Evolutionary conservation across 2,329 filamentous ascomycete genomes (phyloP).

Genomic region (Diaporthe helianthi): DNA sequence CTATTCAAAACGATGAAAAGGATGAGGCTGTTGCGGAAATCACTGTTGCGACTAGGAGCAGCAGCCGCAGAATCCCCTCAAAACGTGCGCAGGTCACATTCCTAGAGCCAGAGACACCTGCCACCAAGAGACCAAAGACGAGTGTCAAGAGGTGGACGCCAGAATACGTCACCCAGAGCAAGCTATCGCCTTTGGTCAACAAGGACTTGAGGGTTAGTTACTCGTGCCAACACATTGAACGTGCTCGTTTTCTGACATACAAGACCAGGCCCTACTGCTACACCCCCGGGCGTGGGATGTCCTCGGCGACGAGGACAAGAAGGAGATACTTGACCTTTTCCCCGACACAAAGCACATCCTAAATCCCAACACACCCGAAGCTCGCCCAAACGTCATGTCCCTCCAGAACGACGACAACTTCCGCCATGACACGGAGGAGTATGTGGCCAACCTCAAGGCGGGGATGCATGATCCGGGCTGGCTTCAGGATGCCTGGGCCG

Average conservation of each 20-base stretch:
- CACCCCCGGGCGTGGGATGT: slow-evolving; percentile 48
- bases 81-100: slow-evolving; percentile 17
- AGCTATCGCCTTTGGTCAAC: slow-evolving; percentile 45
- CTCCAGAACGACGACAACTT: slow-evolving; percentile 53
- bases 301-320: slow-evolving; percentile 44
- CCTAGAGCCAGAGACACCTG: not conserved
- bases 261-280: slow-evolving; percentile 45
- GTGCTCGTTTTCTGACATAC: slow-evolving; percentile 24
- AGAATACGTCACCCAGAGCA: slow-evolving; percentile 45
- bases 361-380: slow-evolving; percentile 41
- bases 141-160: slow-evolving; percentile 40
- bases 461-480: slow-evolving; percentile 61
- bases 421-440: slow-evolving; percentile 50
- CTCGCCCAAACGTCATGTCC: slow-evolving; percentile 45
- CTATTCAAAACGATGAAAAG: not conserved
- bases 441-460: slow-evolving; percentile 51
- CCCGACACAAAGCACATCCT: slow-evolving; percentile 45
- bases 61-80: slow-evolving; percentile 14
- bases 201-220: slow-evolving; percentile 45
- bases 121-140: slow-evolving; percentile 39
- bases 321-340: slow-evolving; percentile 46
- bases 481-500: slow-evolving; percentile 59
- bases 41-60: not conserved
- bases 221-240: not conserved
- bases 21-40: slow-evolving; percentile 1